Base-by-base conservation (phyloP, 2,329 filamentous ascomycete genomes). In the Acrodontium crateriforme region DNA sequence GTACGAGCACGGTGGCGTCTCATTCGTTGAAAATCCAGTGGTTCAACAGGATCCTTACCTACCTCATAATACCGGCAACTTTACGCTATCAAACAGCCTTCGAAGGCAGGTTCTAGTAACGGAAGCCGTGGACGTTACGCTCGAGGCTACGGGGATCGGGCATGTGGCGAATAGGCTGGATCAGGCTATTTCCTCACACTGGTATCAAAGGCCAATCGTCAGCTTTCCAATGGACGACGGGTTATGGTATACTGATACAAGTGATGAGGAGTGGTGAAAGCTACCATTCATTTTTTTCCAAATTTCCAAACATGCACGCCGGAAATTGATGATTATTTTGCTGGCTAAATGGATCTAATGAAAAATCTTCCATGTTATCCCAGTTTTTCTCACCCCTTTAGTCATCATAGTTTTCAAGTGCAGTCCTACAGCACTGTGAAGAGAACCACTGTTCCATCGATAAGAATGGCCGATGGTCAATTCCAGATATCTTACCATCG, bases 201-300 rank as follows among this genome's bases (percentile, higher is more conserved):
- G 44, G 44, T 48, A 49, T 30, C 37, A 40, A 18, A 29, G 28
- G 22, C 36, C 37, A 2, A 18, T 41, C 4, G 39, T 41, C 29
- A 46, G 38, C 22, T 47, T 47, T 30, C 31, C 37, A 25, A 44
- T 50, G 41, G 47, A 50, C 29, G 47, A 49, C 18, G 28, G 11
- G 11, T 11, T 43, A 3, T 50, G 47, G 47, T 41, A 49, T 34
- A 50, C 47, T 5, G 47, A 50, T 29, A 50, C 47, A 16, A 45
- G 40, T 28, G 45, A 46, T 27, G 47, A 50, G 30, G 46, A 49
- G 23, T 48, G 36, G 54, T 55, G 35, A 41, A 9, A n/a, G 23
- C 13, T 32, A n/a, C n/a, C n/a, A n/a, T n/a, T n/a, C n/a, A n/a
- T n/a, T n/a, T n/a, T n/a, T n/a, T n/a, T n/a, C n/a, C n/a, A n/a